phyloP scores from a whole-genome alignment of 2,329 filamentous ascomycete genomes.

The Claviceps purpurea region DNA sequence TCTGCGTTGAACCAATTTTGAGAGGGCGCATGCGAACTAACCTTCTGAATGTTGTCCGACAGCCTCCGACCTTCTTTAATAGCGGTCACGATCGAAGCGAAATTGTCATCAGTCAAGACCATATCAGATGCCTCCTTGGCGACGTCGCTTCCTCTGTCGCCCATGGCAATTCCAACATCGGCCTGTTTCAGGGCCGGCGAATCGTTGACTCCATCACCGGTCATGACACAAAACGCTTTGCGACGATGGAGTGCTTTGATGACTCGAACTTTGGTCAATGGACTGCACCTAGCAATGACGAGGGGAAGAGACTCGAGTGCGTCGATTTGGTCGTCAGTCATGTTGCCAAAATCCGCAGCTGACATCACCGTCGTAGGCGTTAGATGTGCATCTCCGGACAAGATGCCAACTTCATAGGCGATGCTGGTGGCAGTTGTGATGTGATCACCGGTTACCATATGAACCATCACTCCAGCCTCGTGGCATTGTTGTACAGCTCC shows the following conservation, averaged over 20 bases:
- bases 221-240: slow-evolving; percentile 58
- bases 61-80: slow-evolving; percentile 57
- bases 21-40: slow-evolving; percentile 15
- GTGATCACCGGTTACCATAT: slow-evolving; percentile 59
- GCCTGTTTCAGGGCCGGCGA: slow-evolving; percentile 59
- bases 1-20: background rate
- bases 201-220: slow-evolving; percentile 64
- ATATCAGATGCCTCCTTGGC: slow-evolving; percentile 77
- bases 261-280: slow-evolving; percentile 61
- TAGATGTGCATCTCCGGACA: slow-evolving; percentile 25
- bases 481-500: slow-evolving; percentile 46
- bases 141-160: slow-evolving; percentile 55
- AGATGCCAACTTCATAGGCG: slow-evolving; percentile 50
- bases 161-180: slow-evolving; percentile 67
- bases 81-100: slow-evolving; percentile 64
- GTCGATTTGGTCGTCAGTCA: slow-evolving; percentile 51
- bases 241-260: slow-evolving; percentile 60
- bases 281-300: slow-evolving; percentile 57
- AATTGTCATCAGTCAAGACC: slow-evolving; percentile 80
- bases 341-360: slow-evolving; percentile 47
- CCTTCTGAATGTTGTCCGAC: slow-evolving; percentile 65
- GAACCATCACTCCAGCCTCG: slow-evolving; percentile 48
- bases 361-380: slow-evolving; percentile 41
- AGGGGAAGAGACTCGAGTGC: slow-evolving; percentile 45
- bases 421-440: slow-evolving; percentile 55